phyloP scores from a whole-genome alignment of 306 rosid genomes.

The Vigna mungo region DNA sequence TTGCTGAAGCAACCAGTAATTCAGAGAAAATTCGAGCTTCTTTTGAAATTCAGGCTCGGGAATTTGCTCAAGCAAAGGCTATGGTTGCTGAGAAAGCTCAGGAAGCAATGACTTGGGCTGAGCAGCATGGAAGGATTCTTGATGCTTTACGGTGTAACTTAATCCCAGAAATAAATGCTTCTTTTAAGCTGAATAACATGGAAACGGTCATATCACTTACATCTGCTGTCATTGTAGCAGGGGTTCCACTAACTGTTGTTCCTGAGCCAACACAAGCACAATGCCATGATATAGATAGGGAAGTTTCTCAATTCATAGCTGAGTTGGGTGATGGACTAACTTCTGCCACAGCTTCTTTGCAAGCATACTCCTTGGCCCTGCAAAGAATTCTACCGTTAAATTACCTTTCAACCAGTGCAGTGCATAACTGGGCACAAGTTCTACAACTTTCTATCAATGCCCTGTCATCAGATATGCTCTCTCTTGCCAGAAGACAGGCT shows the following conservation, averaged over 20 bases:
- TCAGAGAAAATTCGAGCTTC: conserved; percentile 74
- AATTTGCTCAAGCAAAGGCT: conserved; percentile 81
- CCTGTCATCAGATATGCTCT: conserved; percentile 76
- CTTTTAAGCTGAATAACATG: conserved; percentile 59
- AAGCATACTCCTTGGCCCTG: conserved; percentile 83
- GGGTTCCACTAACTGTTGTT: conserved; percentile 93
- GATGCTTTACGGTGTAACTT: conserved; percentile 83
- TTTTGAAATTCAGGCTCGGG: conserved; percentile 88
- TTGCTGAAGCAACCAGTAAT: conserved; percentile 78
- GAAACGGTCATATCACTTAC: conserved; percentile 81
- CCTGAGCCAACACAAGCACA: conserved; percentile 99
- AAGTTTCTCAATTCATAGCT: conserved; percentile 75
- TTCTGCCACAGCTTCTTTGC: conserved; percentile 71
- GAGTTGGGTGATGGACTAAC: conserved; percentile 80
- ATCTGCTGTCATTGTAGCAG: conserved; percentile 84
- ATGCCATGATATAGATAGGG: conserved; percentile 90
- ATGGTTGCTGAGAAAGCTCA: conserved; percentile 89
- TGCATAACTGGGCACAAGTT: conserved; percentile 94
- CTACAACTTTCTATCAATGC: conserved; percentile 74
- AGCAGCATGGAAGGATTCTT: conserved; percentile 89
- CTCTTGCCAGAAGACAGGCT: conserved; percentile 91
- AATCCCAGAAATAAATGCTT: conserved; percentile 65
- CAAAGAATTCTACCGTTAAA: conserved; percentile 87
- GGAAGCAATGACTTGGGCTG: conserved; percentile 90
- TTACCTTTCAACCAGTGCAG: conserved; percentile 84